These are phyloP conservation scores for Saksenaea vasiformis DNA, from an alignment of 371 early-diverging fungal species.

Conservation along the genomic window DNA sequence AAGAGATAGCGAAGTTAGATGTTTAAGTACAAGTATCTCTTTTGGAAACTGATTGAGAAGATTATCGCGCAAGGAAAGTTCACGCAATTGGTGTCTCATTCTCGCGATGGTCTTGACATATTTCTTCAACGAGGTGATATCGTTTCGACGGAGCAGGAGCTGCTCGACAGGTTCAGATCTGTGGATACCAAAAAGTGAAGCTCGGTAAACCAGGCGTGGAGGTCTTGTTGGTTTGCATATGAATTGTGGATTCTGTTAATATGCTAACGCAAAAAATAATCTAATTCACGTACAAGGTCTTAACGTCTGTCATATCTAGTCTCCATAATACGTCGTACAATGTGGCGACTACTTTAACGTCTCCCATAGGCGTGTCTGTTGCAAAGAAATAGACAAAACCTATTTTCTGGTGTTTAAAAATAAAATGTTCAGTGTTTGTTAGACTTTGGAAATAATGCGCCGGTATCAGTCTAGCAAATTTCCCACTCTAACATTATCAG, in stretches of 20 bases:
- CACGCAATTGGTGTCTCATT: constrained; percentile 21
- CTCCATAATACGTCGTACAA: neutral
- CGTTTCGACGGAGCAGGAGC: constrained; percentile 22
- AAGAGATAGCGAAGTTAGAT: constrained; percentile 66
- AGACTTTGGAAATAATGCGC: neutral
- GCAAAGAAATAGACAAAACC: neutral
- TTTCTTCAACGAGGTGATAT: constrained; percentile 10
- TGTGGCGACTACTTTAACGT: neutral
- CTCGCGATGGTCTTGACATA: constrained; percentile 19
- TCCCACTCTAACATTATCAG: no score
- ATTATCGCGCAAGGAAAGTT: constrained; percentile 54
- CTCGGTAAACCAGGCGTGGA: neutral
- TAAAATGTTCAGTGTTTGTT: neutral
- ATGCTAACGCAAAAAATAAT: neutral
- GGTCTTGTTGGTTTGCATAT: neutral
- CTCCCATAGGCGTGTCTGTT: neutral
- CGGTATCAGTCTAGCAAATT: neutral
- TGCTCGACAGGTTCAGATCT: constrained; percentile 5
- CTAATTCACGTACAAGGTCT: neutral
- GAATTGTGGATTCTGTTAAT: no score
- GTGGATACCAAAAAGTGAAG: neutral
- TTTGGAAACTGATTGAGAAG: constrained; percentile 50
- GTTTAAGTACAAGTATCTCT: constrained; percentile 54
- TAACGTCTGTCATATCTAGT: neutral
- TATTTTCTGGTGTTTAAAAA: neutral